Base-by-base conservation (phyloP, 140 eudicot species). In the Bidens hawaiensis region DNA sequence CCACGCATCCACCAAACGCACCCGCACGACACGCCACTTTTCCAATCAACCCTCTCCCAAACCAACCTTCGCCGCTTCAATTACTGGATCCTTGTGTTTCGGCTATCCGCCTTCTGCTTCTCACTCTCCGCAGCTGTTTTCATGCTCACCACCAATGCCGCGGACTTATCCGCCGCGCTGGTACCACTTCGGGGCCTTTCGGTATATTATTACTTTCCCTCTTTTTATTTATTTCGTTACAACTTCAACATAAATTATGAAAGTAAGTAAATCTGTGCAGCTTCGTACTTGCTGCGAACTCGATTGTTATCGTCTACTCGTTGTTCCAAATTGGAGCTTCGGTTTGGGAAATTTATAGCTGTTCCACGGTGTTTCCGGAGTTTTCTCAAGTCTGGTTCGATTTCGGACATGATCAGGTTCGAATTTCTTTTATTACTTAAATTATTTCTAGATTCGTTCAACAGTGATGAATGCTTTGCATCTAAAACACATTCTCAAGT, bases 321-420 rank as follows among this genome's bases (percentile, higher is more conserved):
- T 24, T 82, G 1, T 83, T 86, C 9, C 84, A 86, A 72, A 80
- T 86, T 36, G 89, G 78, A 27, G 85, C 90, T 19, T 71, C 90
- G n/a, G 79, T 77, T 64, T 82, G 90, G 89, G 95, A 86, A 36
- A 82, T 82, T 54, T 72, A 75, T 0, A 72, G 79, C 16, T 80
- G 76, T 12, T 57, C 52, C 41, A 86, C 90, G 3, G 5, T 83
- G 14, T 75, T 86, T 4, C 75, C 87, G 0, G 90, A 83, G 52
- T 43, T 70, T 38, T 19, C 76, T 10, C 90, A 86, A 62, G 81
- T 86, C 30, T 86, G 95, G 87, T 83, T 86, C 49, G 95, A 83
- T 70, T 86, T 83, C 65, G 81, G 77, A 71, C 95, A 86, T 38
- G 95, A 86, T 79, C 95, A 86, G 95, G 95, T 85, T 36, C n/a